Evolutionary conservation across 441 rosid genomes (phyloP), one percentile per base, ranked within the genome.

Genomic region (Lagerstroemia fauriei): DNA sequence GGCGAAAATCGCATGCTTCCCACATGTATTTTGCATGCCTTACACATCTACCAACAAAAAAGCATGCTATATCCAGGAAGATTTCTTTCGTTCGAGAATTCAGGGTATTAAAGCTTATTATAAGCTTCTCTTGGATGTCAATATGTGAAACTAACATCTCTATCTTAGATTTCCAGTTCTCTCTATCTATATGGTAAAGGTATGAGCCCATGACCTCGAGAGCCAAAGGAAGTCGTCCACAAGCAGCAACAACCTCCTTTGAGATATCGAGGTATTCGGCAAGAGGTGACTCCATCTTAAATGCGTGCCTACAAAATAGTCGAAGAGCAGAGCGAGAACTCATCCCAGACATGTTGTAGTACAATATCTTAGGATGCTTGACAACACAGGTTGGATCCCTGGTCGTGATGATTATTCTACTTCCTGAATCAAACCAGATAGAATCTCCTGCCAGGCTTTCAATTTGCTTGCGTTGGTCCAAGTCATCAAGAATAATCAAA

Each of bases 141-240:
- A 8, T 51, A 7, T 72, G 78, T 34, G 82, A 68, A 47, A 38
- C 69, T 73, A 41, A 56, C 20, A 80, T 24, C 46, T 57, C 41
- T 57, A 57, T 80, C 27, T 34, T 48, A n/a, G 31, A 25, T 56
- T 56, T 56, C 77, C 77, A 80, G 13, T 31, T 9, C 3, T 38
- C 41, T 34, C 1, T 31, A 25, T 0, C 29, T 47, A 50, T 51
- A 0, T n/a, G 11, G 3, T 47, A n/a, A 4, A 80, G 69, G 4
- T 14, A 71, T 0, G 82, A 56, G 51, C 77, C 82, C 25, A 80
- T 80, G n/a, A 80, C 82, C 75, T 80, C 57, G 13, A 80, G 65
- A 38, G 82, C 31, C 38, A 80, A 32, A 0, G 82, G 82, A 38
- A 80, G 69, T 46, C 82, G 22, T 70, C 76, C 65, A 0, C n/a